These are phyloP conservation scores for Actinidia chinensis DNA, from an alignment of 179 eudicot genomes.

Conservation along the genomic window DNA sequence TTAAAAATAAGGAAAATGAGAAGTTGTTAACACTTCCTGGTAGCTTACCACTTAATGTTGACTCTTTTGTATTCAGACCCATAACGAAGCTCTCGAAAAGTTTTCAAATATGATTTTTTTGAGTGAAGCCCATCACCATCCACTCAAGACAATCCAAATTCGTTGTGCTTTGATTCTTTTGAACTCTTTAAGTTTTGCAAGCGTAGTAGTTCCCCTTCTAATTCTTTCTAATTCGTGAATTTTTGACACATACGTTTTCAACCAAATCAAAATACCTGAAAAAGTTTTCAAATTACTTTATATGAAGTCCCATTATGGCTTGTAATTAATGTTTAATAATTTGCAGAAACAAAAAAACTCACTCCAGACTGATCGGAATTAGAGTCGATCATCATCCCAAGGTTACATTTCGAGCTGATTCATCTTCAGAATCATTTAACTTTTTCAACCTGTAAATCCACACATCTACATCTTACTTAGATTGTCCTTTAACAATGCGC, in stretches of 20 bases:
- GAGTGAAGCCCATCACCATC: slow-evolving; percentile 64
- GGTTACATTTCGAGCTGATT: slow-evolving; percentile 77
- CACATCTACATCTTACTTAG: neutral
- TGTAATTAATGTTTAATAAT: neutral
- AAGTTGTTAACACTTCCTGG: neutral
- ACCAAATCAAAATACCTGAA: slow-evolving; percentile 69
- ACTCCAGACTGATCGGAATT: slow-evolving; percentile 51
- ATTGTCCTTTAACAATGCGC: neutral
- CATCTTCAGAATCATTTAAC: slow-evolving; percentile 75
- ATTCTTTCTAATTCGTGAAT: slow-evolving; percentile 83
- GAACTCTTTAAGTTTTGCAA: slow-evolving; percentile 40
- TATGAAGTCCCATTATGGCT: neutral
- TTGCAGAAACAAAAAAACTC: neutral
- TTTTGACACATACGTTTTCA: slow-evolving; percentile 58
- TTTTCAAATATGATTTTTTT: slow-evolving; percentile 28
- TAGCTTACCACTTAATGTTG: slow-evolving; percentile 54
- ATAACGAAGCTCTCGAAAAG: slow-evolving; percentile 39
- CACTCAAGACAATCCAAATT: slow-evolving; percentile 45
- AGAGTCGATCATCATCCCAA: slow-evolving; percentile 70
- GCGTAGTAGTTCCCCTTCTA: slow-evolving; percentile 70
- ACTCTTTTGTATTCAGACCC: slow-evolving; percentile 38
- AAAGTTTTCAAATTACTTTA: slow-evolving; percentile 11
- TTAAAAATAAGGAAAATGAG: neutral
- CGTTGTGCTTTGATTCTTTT: slow-evolving; percentile 31
- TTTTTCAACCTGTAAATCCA: slow-evolving; percentile 69